Evolutionary conservation across 805 yeast species (phyloP).

Genomic region (Cyberlindnera euphorbiiphila): DNA sequence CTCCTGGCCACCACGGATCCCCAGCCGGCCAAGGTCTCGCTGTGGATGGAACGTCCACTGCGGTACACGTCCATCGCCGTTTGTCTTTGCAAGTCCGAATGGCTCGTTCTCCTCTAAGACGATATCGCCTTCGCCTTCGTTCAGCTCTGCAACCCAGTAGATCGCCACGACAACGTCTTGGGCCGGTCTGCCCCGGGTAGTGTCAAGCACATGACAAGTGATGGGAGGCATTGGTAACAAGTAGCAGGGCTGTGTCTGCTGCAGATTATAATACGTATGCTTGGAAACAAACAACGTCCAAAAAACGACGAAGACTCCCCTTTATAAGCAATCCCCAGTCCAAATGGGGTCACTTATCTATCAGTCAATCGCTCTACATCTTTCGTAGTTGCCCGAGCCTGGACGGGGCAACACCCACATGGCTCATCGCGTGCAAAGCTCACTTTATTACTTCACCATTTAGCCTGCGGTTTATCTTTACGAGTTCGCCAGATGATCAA

Average conservation of each 20-base stretch:
- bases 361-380: too few relatives aligned
- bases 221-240: conserved; percentile 60
- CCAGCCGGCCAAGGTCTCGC: conserved; percentile 27
- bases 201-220: conserved; percentile 88
- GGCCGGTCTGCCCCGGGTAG: conserved; percentile 83
- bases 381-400: conserved; percentile 14
- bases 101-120: conserved; percentile 36
- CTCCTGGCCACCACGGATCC: conserved; percentile 28
- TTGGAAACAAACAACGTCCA: too few relatives aligned
- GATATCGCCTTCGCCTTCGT: conserved; percentile 24
- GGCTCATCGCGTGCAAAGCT: too few relatives aligned
- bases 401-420: conserved; percentile 12
- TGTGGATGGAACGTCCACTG: conserved; percentile 55
- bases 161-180: conserved; percentile 65
- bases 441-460: background rate
- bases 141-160: conserved; percentile 30
- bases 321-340: too few relatives aligned
- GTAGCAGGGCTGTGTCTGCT: too few relatives aligned
- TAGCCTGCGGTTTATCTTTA: background rate
- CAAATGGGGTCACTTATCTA: too few relatives aligned
- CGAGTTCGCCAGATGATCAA: background rate
- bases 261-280: too few relatives aligned
- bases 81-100: conserved; percentile 68
- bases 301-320: background rate
- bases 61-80: conserved; percentile 75